These are phyloP conservation scores for Terana coerulea DNA, from an alignment of 768 basidiomycete genomes.

Conservation along the genomic window DNA sequence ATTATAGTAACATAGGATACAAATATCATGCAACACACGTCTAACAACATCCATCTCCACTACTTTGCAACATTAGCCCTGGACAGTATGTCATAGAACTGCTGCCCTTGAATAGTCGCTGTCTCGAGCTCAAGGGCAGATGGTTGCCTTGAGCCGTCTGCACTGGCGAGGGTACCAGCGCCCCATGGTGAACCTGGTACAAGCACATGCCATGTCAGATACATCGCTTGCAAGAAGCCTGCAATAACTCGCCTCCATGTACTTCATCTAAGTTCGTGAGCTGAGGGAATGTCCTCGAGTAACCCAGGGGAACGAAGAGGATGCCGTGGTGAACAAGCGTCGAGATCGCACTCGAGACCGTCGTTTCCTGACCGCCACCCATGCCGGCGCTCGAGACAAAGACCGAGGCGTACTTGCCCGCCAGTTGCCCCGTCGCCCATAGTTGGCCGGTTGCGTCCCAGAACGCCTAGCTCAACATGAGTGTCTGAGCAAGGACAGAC, in stretches of 20 bases:
- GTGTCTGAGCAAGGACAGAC: not conserved
- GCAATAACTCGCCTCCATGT: conserved; percentile 35
- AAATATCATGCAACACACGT: no score
- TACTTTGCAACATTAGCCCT: conserved; percentile 24
- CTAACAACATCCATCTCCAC: no score
- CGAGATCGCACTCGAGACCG: conserved; percentile 34
- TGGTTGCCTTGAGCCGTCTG: conserved; percentile 55
- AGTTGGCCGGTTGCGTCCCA: conserved; percentile 75
- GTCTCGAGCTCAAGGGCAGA: conserved; percentile 52
- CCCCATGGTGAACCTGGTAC: conserved; percentile 77
- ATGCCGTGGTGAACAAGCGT: conserved; percentile 55
- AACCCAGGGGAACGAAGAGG: conserved; percentile 51
- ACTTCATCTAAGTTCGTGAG: conserved; percentile 39
- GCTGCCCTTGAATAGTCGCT: conserved; percentile 52
- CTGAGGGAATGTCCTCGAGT: conserved; percentile 38
- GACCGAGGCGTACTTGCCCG: conserved; percentile 72
- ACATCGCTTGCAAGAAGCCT: not conserved
- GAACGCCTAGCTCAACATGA: conserved; percentile 45
- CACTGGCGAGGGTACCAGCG: conserved; percentile 58
- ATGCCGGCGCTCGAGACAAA: conserved; percentile 71
- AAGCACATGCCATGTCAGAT: not conserved
- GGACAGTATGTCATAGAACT: conserved; percentile 48
- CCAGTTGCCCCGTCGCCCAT: conserved; percentile 56
- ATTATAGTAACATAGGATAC: no score
- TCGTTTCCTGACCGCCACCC: conserved; percentile 69